Percentiles rank a stretch among this genome's conserved stretches.
Evolutionary conservation across 306 rosid genomes (phyloP).

Genomic region (Prunus fruticosa): DNA sequence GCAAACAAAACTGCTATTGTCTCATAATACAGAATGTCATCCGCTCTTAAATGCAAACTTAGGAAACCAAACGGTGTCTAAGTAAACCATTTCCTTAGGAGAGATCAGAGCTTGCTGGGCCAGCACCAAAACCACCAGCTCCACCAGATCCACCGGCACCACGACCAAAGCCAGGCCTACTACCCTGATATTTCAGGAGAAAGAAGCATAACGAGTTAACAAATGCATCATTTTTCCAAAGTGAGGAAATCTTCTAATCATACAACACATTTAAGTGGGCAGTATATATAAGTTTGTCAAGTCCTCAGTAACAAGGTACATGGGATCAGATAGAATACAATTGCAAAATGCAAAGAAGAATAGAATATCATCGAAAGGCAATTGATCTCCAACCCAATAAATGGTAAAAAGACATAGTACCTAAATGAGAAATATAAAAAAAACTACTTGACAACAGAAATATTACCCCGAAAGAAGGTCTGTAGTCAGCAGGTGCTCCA

Average conservation of each 20-base stretch:
- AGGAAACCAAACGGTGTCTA: no score
- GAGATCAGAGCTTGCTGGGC: no score
- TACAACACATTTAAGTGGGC: no score
- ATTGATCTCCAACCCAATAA: background rate
- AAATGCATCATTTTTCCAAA: background rate
- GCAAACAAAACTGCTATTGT: no score
- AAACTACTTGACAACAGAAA: background rate
- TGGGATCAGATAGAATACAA: background rate
- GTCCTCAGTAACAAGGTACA: background rate
- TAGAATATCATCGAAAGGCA: background rate
- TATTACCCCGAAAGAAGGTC: slow-evolving; percentile 49
- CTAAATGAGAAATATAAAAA: background rate
- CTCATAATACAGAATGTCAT: no score
- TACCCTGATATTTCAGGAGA: slow-evolving; percentile 26
- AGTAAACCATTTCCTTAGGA: no score
- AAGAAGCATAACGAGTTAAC: background rate
- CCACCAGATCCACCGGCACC: slow-evolving; percentile 40
- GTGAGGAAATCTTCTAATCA: background rate
- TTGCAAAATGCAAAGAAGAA: background rate
- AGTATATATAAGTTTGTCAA: background rate
- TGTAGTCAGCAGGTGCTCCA: slow-evolving; percentile 63
- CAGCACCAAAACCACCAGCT: no score
- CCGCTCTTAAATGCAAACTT: no score
- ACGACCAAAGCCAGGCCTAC: slow-evolving; percentile 50
- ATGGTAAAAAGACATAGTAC: background rate